phyloP scores from a whole-genome alignment of 306 rosid species.

The Trifolium fragiferum region DNA sequence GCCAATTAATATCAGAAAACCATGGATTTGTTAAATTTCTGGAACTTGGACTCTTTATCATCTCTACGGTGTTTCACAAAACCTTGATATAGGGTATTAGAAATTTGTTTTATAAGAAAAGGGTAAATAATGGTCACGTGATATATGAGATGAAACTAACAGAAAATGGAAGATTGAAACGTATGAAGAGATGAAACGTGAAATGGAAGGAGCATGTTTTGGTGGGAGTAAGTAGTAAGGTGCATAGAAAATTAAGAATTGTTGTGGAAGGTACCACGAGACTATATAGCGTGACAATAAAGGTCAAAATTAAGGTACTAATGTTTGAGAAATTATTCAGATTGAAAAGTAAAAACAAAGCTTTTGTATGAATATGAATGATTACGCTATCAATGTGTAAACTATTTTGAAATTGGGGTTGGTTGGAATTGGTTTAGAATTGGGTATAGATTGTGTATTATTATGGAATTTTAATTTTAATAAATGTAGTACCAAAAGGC shows the following conservation, averaged over 20 bases:
- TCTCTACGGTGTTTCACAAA: slow-evolving; percentile 17
- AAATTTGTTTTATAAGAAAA: not conserved
- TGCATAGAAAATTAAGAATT: not conserved
- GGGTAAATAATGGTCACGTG: slow-evolving; percentile 15
- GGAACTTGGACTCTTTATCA: slow-evolving; percentile 46
- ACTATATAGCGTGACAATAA: not conserved
- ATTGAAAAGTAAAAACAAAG: not conserved
- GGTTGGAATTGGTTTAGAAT: too few species aligned
- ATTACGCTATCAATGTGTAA: too few species aligned
- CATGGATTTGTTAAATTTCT: slow-evolving; percentile 36
- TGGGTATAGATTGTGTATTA: too few species aligned
- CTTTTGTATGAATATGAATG: too few species aligned
- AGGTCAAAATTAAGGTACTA: too few species aligned
- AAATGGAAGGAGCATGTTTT: not conserved
- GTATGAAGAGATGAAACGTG: not conserved
- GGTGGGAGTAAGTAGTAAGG: not conserved
- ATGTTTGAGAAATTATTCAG: not conserved
- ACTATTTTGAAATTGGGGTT: too few species aligned
- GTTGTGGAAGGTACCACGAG: too few species aligned
- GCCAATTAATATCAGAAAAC: slow-evolving; percentile 57
- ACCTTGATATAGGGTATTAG: not conserved
- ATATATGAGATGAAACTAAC: not conserved
- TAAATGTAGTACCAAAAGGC: too few species aligned
- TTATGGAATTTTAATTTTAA: too few species aligned
- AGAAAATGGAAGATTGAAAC: not conserved